Evolutionary conservation across 768 basidiomycete species (phyloP).

Genomic region (Termitomyces sp.): DNA sequence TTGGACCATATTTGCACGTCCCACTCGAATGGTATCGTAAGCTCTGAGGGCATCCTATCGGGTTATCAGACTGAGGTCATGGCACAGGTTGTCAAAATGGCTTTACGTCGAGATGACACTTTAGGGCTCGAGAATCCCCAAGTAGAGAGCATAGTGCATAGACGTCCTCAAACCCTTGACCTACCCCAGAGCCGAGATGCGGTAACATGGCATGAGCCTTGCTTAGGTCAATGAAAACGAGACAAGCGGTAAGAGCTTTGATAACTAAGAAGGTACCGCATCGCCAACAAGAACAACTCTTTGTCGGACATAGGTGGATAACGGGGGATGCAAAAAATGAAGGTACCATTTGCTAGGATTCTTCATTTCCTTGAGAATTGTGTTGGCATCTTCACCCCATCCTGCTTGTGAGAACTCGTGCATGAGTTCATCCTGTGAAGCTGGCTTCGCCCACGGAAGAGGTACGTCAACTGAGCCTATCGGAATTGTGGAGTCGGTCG

Average conservation of each 20-base stretch:
- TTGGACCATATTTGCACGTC: constrained; percentile 46
- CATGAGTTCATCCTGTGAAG: constrained; percentile 39
- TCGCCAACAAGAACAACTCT: constrained; percentile 51
- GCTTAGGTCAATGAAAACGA: not conserved
- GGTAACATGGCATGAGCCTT: constrained; percentile 59
- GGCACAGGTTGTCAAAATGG: not conserved
- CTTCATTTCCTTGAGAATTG: constrained; percentile 36
- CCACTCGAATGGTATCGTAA: constrained; percentile 40
- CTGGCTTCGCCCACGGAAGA: constrained; percentile 38
- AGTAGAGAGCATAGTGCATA: constrained; percentile 43
- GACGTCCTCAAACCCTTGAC: constrained; percentile 57
- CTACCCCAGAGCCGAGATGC: constrained; percentile 53
- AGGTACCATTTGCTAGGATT: constrained; percentile 49
- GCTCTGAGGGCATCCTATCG: constrained; percentile 37
- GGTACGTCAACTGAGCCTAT: constrained; percentile 23
- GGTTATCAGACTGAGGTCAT: not conserved
- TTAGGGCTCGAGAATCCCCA: constrained; percentile 33
- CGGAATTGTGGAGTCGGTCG: constrained; percentile 24
- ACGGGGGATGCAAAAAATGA: constrained; percentile 40
- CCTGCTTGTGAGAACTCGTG: constrained; percentile 29
- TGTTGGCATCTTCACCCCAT: constrained; percentile 41
- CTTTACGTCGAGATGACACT: constrained; percentile 35
- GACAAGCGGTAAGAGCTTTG: not conserved
- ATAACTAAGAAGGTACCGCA: constrained; percentile 31
- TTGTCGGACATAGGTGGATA: constrained; percentile 37